These are phyloP conservation scores for Lagenaria siceraria DNA, from an alignment of 306 rosid species.

Conservation along the genomic window DNA sequence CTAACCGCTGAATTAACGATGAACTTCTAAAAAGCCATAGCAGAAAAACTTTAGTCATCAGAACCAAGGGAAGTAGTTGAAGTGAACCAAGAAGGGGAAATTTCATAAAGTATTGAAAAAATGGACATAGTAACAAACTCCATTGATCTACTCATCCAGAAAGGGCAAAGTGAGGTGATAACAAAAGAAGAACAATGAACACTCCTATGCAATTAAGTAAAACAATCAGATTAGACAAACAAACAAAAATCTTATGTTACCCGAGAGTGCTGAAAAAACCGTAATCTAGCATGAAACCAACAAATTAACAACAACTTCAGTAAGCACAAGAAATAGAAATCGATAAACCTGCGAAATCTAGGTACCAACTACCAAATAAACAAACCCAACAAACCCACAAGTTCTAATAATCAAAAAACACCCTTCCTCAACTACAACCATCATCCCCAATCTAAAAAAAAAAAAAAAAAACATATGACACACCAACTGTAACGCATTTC, in stretches of 20 bases:
- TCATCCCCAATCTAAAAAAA: neutral
- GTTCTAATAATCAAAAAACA: neutral
- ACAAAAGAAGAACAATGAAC: conserved; percentile 1
- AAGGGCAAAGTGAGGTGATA: neutral
- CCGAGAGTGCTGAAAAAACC: neutral
- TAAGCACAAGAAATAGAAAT: neutral
- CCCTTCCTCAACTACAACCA: neutral
- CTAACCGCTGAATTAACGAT: neutral
- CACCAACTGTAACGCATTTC: neutral
- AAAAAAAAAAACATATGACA: neutral
- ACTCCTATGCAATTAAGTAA: neutral
- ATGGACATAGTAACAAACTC: neutral
- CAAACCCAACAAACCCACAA: neutral
- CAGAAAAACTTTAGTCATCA: neutral
- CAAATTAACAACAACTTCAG: neutral
- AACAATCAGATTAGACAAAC: neutral
- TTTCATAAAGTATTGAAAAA: neutral
- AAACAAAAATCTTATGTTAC: neutral
- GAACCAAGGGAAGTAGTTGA: neutral
- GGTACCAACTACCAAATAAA: neutral
- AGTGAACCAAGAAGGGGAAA: neutral
- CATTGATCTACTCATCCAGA: neutral
- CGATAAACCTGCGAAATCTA: neutral
- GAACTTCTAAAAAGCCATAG: neutral
- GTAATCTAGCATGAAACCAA: neutral